Conservation (phyloP, 1,139 yeast genomes). For the Candida gigantensis region DNA sequence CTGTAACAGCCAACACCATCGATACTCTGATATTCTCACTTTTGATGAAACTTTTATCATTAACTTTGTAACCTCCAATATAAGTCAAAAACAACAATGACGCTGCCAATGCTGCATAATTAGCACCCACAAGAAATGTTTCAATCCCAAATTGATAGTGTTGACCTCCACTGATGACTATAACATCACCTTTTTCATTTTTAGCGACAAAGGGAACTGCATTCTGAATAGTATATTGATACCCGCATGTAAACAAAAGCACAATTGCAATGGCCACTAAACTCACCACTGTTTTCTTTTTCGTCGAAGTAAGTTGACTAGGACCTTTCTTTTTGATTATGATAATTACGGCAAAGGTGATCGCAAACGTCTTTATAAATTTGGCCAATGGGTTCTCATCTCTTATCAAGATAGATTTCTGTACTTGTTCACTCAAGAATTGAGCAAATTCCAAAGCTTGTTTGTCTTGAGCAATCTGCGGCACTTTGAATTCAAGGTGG, state of each 20-base stretch:
- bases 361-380: conserved; percentile 47
- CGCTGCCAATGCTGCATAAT: conserved; percentile 48
- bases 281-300: conserved; percentile 36
- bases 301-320: conserved; percentile 29
- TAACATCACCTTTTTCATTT: conserved; percentile 45
- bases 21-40: conserved; percentile 19
- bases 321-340: conserved; percentile 53
- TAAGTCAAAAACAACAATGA: conserved; percentile 39
- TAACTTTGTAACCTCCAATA: conserved; percentile 33
- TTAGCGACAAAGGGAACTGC: conserved; percentile 64
- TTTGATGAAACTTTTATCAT: conserved; percentile 20
- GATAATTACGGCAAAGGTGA: conserved; percentile 47
- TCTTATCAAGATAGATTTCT: conserved; percentile 42
- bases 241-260: conserved; percentile 56
- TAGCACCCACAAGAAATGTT: conserved; percentile 48
- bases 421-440: conserved; percentile 48
- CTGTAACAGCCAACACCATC: conserved; percentile 21
- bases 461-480: conserved; percentile 24
- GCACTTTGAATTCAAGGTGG: conserved; percentile 35
- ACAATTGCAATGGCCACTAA: conserved; percentile 42
- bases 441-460: conserved; percentile 52
- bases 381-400: conserved; percentile 41
- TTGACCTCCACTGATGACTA: conserved; percentile 62
- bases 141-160: conserved; percentile 74
- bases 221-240: conserved; percentile 60